phyloP scores from a whole-genome alignment of 2,329 filamentous ascomycete species.

The Arthrobotrys conoides region DNA sequence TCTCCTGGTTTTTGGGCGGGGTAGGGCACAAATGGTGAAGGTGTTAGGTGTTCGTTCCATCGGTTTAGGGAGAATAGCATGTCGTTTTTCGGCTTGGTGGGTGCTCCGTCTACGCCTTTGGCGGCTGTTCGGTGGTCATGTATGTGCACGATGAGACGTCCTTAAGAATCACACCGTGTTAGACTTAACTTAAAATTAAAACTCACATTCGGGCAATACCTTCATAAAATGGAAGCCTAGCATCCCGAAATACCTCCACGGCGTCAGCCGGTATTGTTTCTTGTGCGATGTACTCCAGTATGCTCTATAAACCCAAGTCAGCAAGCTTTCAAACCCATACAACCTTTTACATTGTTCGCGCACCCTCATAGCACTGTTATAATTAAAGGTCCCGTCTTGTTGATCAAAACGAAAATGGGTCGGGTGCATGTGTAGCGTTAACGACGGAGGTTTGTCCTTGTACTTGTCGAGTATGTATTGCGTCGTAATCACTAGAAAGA shows the following conservation, averaged over 20 bases:
- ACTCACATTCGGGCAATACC: conserved; percentile 69
- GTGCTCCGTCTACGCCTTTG: conserved; percentile 73
- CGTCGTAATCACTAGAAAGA: conserved; percentile 76
- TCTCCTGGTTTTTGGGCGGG: conserved; percentile 70
- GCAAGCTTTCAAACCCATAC: not conserved
- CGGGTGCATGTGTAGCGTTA: conserved; percentile 86
- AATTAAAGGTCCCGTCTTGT: conserved; percentile 91
- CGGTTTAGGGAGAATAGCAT: conserved; percentile 90
- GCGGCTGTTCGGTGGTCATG: conserved; percentile 83
- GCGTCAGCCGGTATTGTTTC: conserved; percentile 91
- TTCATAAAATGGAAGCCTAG: conserved; percentile 87
- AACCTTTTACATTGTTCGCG: conserved; percentile 25
- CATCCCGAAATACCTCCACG: conserved; percentile 80
- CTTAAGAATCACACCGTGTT: conserved; percentile 64
- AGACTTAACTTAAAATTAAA: conserved; percentile 40
- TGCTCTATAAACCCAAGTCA: conserved; percentile 63
- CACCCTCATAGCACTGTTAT: conserved; percentile 88
- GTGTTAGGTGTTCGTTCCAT: conserved; percentile 89
- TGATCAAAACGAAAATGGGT: conserved; percentile 93
- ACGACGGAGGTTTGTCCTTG: conserved; percentile 79
- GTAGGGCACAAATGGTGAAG: conserved; percentile 85
- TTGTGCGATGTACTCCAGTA: conserved; percentile 81
- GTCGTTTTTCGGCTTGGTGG: conserved; percentile 74
- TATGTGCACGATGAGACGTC: conserved; percentile 93
- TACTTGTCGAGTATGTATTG: conserved; percentile 87